Conservation (phyloP, 2,329 filamentous ascomycete genomes). For the Xylaria sp. region DNA sequence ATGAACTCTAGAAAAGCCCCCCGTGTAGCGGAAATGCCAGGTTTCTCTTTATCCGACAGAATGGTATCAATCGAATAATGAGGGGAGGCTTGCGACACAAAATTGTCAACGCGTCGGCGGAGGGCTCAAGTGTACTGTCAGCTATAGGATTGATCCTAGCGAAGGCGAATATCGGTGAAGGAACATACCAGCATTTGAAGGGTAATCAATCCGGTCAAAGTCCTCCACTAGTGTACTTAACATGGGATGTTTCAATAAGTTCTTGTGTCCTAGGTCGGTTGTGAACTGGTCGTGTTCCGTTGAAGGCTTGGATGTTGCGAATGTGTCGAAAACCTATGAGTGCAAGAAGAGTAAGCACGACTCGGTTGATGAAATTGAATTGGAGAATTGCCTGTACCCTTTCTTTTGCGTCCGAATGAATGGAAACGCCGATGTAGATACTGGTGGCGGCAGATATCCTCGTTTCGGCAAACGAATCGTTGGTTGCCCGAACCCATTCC, state of each 20-base stretch:
- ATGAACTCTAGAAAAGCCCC: constrained; percentile 3
- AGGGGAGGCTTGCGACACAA: neutral
- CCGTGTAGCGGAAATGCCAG: neutral
- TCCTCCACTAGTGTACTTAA: neutral
- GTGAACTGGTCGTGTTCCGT: neutral
- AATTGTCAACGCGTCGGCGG: neutral
- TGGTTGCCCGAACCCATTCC: neutral
- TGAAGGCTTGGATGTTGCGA: neutral
- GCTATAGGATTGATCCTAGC: neutral
- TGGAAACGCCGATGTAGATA: neutral
- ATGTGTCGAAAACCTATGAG: neutral
- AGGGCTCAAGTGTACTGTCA: neutral
- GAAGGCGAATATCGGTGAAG: neutral
- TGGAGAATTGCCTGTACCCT: neutral
- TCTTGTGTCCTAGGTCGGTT: neutral
- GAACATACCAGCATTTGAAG: constrained; percentile 3
- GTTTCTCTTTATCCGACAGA: neutral
- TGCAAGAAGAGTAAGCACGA: neutral
- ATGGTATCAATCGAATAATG: neutral
- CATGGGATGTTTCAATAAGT: neutral
- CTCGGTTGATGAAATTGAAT: neutral
- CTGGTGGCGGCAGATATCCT: neutral
- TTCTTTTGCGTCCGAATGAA: neutral
- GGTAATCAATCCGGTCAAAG: neutral
- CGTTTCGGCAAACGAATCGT: constrained; percentile 2